Evolutionary conservation across 768 basidiomycete genomes (phyloP), one percentile per base, ranked within the genome.

Genomic region (Austroboletus festivus): DNA sequence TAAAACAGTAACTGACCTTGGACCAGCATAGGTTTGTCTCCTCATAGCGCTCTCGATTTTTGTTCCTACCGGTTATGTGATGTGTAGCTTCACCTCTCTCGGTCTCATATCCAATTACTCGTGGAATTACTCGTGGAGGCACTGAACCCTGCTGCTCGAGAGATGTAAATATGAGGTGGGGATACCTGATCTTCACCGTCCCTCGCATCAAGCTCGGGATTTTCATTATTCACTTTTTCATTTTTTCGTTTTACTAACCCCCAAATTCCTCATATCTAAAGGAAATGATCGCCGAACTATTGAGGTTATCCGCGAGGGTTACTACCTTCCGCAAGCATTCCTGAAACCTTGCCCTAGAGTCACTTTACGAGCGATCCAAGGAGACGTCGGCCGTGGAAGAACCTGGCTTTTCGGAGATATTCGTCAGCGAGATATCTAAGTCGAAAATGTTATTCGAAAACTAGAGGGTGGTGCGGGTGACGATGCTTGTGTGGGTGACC

Each of bases 101-200:
- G 44, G 41, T 16, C 6, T 58, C 11, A 23, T 58, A 53, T 55
- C 57, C 15, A 35, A 16, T 22, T 47, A 50, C 22, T 58, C 57
- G n/a, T n/a, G n/a, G n/a, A n/a, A n/a, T 15, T 58, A 55, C 40
- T 31, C 56, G 3, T 31, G 48, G 38, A 34, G 56, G 51, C 28
- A 28, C 35, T n/a, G 3, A 23, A 18, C 57, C 57, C 26, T 58
- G 57, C 15, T 58, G 55, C 33, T 50, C 57, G 15, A 57, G 12
- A 30, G 35, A 41, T 13, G 42, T 4, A 15, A 57, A 57, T 23
- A 57, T 58, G 57, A 56, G 57, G n/a, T 59, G 57, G 57, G 47
- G 53, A n/a, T 58, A 58, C 20, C 13, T 54, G 1, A 20, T 51
- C 21, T 58, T 57, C 42, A 28, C 52, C 3, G 11, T 34, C 5